Evolutionary conservation across 257 asterid genomes (phyloP), one percentile per base, ranked within the genome.

Genomic region (Marsdenia floribunda): DNA sequence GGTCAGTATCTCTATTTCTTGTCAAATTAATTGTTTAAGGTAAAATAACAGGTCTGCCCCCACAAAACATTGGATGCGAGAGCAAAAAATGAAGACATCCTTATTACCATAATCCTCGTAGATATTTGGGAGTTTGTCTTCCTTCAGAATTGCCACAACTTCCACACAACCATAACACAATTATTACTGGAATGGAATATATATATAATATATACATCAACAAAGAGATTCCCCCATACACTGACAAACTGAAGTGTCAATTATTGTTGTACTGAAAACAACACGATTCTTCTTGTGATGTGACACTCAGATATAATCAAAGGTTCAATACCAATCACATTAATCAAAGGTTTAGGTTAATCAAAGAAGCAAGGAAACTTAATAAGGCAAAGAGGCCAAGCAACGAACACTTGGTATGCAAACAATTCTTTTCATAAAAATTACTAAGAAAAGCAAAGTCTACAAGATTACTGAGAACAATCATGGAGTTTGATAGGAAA

Each of bases 221-320:
- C 78, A 85, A 87, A 80, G 70, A 83, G 96, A 89, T 87, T 88
- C 96, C 85, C 50, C 82, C 78, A 72, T 78, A 85, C 91, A 89
- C 86, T 81, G 82, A 80, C 81, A 77, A 71, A 77, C 47, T 80
- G 71, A 78, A 83, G 87, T 75, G 82, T 82, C 89, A 88, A 85
- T 88, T 83, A 88, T 84, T 84, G 70, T 81, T 79, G 88, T 82
- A 83, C 81, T 55, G 79, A 75, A 75, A 83, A 82, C 76, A 84
- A 80, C 75, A 71, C n/a, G 90, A 90, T 87, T 89, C 97, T 89
- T 77, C 78, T 79, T 78, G 70, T 64, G 87, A 89, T 80, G 82
- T 44, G 83, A 88, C 86, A 73, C 68, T 33, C 73, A 80, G 86
- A 88, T 87, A 90, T 83, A 47, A 65, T 33, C n/a, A n/a, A n/a